These are phyloP conservation scores for Coniochaeta hoffmannii DNA, from an alignment of 2,329 filamentous ascomycete genomes.

Conservation along the genomic window DNA sequence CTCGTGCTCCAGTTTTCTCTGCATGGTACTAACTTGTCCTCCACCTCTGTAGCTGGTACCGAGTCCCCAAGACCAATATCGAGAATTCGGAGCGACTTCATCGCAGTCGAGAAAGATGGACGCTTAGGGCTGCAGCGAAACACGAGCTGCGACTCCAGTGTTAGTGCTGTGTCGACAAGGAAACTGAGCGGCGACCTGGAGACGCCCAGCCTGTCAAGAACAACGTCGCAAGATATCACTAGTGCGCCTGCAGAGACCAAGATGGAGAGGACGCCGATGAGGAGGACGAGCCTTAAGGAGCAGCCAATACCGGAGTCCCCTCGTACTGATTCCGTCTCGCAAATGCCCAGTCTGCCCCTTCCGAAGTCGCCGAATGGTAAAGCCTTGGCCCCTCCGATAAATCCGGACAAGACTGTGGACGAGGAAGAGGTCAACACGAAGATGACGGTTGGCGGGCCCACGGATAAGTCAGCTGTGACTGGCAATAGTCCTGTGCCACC, in stretches of 20 bases:
- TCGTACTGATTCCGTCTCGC: constrained; percentile 13
- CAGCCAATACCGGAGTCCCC: constrained; percentile 37
- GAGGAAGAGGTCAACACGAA: constrained; percentile 27
- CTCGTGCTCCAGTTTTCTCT: background rate
- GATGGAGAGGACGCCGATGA: constrained; percentile 20
- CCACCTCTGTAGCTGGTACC: constrained; percentile 20
- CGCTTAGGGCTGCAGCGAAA: constrained; percentile 44
- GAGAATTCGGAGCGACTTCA: constrained; percentile 68
- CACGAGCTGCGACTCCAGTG: constrained; percentile 33
- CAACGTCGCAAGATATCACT: constrained; percentile 29
- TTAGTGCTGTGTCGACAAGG: constrained; percentile 21
- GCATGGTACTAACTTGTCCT: constrained; percentile 11
- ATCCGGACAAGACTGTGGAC: constrained; percentile 32
- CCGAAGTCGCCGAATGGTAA: background rate
- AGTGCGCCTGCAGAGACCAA: constrained; percentile 23
- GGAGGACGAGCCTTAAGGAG: constrained; percentile 26
- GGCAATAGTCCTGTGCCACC: constrained; percentile 8
- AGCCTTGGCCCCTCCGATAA: constrained; percentile 10
- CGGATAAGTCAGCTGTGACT: constrained; percentile 17
- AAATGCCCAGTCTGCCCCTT: constrained; percentile 5
- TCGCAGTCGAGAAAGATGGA: constrained; percentile 62
- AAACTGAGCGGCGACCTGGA: constrained; percentile 31
- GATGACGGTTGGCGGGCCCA: constrained; percentile 20
- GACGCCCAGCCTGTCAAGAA: constrained; percentile 19
- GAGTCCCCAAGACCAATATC: constrained; percentile 60